Percentiles rank a stretch among this genome's conserved stretches.
These are phyloP conservation scores for Paecilomyces dactylethromorphus DNA, from an alignment of 2,329 filamentous ascomycete genomes.

Conservation along the genomic window DNA sequence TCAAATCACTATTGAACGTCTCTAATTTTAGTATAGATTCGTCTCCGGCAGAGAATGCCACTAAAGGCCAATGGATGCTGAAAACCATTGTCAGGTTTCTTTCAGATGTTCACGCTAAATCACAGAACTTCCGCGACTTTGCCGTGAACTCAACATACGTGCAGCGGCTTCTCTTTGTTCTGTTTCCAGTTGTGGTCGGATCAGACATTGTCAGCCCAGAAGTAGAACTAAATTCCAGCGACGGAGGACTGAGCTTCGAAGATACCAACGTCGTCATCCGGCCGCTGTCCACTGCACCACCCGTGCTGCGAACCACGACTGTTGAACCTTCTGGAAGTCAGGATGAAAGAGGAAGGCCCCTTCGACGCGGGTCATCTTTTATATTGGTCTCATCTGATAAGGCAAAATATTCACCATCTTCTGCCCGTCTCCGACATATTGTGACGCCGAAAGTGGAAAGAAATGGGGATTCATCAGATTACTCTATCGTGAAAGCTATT, in stretches of 20 bases:
- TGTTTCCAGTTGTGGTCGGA: constrained; percentile 85
- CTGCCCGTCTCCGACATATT: constrained; percentile 57
- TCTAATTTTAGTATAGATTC: constrained; percentile 9
- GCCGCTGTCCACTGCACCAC: constrained; percentile 58
- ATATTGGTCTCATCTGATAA: constrained; percentile 73
- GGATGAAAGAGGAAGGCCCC: constrained; percentile 50
- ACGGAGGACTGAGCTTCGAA: constrained; percentile 75
- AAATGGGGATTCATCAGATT: constrained; percentile 48
- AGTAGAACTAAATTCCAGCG: constrained; percentile 77
- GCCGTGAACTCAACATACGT: constrained; percentile 73
- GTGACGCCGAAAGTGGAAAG: constrained; percentile 53
- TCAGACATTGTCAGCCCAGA: constrained; percentile 77
- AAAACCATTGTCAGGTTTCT: constrained; percentile 74
- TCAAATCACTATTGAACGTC: constrained; percentile 9
- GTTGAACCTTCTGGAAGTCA: constrained; percentile 45
- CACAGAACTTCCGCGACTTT: constrained; percentile 74
- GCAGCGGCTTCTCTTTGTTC: constrained; percentile 66
- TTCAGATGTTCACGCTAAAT: constrained; percentile 69
- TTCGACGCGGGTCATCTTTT: constrained; percentile 83
- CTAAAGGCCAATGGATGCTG: constrained; percentile 59
- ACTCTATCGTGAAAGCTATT: constrained; percentile 67
- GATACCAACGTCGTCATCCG: constrained; percentile 79
- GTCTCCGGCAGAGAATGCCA: constrained; percentile 33
- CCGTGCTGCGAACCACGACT: constrained; percentile 68
- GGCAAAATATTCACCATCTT: constrained; percentile 50